phyloP scores from a whole-genome alignment of 257 asterid genomes.

The Handroanthus guayacan region DNA sequence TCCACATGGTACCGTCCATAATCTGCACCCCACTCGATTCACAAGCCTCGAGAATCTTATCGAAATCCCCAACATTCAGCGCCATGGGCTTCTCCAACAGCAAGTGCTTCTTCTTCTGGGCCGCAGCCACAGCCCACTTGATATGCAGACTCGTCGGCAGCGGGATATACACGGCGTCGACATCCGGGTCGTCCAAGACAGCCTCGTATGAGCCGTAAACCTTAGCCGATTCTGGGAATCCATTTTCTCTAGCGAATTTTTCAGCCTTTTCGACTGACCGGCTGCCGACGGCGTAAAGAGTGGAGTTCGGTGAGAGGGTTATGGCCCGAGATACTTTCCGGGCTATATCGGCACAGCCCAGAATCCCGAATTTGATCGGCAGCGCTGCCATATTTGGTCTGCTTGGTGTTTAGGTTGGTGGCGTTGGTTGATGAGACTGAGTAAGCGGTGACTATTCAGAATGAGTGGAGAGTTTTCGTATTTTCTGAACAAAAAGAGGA shows the following conservation, averaged over 20 bases:
- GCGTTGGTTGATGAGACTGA: too few relatives aligned
- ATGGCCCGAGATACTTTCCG: conserved; percentile 58
- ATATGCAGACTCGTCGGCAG: conserved; percentile 68
- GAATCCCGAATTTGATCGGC: conserved; percentile 52
- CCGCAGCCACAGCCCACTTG: conserved; percentile 69
- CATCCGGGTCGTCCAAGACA: conserved; percentile 59
- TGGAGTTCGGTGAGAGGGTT: conserved; percentile 51
- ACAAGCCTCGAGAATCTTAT: conserved; percentile 66
- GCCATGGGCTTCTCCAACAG: conserved; percentile 66
- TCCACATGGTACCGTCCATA: conserved; percentile 91
- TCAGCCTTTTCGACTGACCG: conserved; percentile 58
- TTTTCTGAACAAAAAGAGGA: too few relatives aligned
- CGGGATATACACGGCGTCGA: conserved; percentile 67
- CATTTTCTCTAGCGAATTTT: conserved; percentile 51
- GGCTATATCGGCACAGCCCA: conserved; percentile 69
- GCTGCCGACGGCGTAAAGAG: conserved; percentile 61
- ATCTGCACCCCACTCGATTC: conserved; percentile 79
- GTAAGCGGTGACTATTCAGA: too few relatives aligned
- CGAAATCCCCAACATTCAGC: conserved; percentile 48
- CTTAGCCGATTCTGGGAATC: conserved; percentile 54
- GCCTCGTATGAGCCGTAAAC: conserved; percentile 61
- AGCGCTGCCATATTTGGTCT: neutral
- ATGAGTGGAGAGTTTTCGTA: too few relatives aligned
- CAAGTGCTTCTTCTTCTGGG: conserved; percentile 62
- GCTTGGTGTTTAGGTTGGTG: too few relatives aligned